Conservation (phyloP, 768 basidiomycete species). For the Leccinum aurantiacum region DNA sequence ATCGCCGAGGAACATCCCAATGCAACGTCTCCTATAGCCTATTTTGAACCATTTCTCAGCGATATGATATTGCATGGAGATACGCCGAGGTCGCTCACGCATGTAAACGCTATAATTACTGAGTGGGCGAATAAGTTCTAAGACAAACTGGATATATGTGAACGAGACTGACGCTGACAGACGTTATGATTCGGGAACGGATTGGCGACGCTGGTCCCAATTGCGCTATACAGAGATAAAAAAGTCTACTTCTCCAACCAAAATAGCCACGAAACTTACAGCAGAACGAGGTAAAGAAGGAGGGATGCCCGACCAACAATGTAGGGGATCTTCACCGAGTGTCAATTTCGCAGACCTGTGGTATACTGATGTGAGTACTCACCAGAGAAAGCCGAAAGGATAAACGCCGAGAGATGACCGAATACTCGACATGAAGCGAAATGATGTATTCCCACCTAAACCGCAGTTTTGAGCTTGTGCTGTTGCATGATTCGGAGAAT, state of each 20-base stretch:
- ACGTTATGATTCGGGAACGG: background rate
- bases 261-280: slow-evolving; percentile 8
- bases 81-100: slow-evolving; percentile 5
- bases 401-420: slow-evolving; percentile 13
- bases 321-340: slow-evolving; percentile 20
- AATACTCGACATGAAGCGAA: slow-evolving; percentile 19
- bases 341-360: background rate
- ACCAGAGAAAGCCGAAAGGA: slow-evolving; percentile 22
- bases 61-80: background rate
- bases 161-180: slow-evolving; percentile 22
- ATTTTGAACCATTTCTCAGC: background rate
- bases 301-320: slow-evolving; percentile 19
- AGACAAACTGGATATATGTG: background rate
- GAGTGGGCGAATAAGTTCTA: background rate
- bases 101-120: slow-evolving; percentile 4
- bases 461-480: background rate
- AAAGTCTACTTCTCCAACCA: background rate
- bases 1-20: slow-evolving; percentile 23
- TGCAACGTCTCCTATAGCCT: slow-evolving; percentile 8
- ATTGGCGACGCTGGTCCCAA: background rate
- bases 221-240: slow-evolving; percentile 8
- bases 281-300: slow-evolving; percentile 10
- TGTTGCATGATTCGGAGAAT: background rate
- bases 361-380: slow-evolving; percentile 4
- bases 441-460: slow-evolving; percentile 26